Conservation (phyloP, 177 flowering plant genomes). For the Tripterygium wilfordii region DNA sequence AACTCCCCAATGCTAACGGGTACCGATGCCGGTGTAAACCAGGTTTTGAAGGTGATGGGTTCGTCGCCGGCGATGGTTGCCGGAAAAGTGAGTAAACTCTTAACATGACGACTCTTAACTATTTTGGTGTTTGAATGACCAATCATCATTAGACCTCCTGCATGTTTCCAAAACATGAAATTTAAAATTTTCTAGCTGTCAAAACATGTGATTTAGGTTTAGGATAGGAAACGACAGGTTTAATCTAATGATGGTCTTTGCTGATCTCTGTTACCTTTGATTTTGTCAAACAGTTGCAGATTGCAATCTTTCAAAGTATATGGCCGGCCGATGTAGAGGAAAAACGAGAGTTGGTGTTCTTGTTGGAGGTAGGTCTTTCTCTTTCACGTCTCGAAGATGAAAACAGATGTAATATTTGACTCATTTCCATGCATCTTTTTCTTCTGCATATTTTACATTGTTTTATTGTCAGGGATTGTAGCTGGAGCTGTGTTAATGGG, state of each 20-base stretch:
- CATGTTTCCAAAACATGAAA: too few relatives aligned
- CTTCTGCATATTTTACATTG: slow-evolving; percentile 4
- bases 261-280: background rate
- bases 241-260: too few relatives aligned
- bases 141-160: too few relatives aligned
- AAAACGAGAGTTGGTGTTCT: slow-evolving; percentile 43
- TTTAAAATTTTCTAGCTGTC: too few relatives aligned
- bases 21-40: slow-evolving; percentile 53
- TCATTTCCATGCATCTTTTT: too few relatives aligned
- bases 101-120: too few relatives aligned
- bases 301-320: slow-evolving; percentile 20
- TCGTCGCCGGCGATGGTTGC: slow-evolving; percentile 46
- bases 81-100: slow-evolving; percentile 44
- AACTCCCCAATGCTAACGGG: slow-evolving; percentile 18
- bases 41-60: slow-evolving; percentile 75
- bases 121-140: too few relatives aligned
- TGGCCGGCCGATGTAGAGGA: slow-evolving; percentile 48
- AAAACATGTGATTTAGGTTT: background rate
- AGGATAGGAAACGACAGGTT: too few relatives aligned
- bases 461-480: slow-evolving; percentile 40
- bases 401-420: too few relatives aligned
- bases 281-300: slow-evolving; percentile 4
- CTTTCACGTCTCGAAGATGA: background rate
- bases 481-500: slow-evolving; percentile 60
- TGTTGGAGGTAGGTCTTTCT: slow-evolving; percentile 54